Conservation (phyloP, 441 rosid genomes). For the Gossypium laxum region DNA sequence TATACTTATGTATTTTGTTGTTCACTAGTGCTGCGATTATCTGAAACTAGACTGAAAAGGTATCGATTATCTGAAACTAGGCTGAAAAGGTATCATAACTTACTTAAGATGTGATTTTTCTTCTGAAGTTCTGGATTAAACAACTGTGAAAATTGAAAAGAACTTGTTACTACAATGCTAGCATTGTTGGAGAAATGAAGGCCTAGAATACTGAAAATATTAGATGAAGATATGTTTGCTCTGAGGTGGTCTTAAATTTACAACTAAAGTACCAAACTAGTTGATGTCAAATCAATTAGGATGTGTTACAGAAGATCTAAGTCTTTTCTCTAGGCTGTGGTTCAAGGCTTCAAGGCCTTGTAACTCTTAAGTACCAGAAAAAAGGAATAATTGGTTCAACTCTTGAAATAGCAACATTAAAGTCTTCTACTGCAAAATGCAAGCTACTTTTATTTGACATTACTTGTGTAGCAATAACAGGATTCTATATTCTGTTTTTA, state of each 20-base stretch:
- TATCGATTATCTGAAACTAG: neutral
- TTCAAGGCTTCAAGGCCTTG: neutral
- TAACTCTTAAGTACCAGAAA: neutral
- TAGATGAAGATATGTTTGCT: neutral
- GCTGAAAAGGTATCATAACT: neutral
- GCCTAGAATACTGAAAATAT: neutral
- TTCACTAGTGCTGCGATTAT: neutral
- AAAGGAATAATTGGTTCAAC: neutral
- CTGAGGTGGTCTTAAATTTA: neutral
- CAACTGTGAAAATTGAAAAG: neutral
- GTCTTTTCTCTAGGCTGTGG: neutral
- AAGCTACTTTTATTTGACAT: neutral
- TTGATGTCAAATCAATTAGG: neutral
- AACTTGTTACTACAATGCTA: neutral
- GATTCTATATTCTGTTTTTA: slow-evolving; percentile 7
- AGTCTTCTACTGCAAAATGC: neutral
- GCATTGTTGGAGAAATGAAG: neutral
- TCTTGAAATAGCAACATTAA: neutral
- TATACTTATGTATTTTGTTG: neutral
- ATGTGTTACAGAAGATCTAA: neutral
- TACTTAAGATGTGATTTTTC: neutral
- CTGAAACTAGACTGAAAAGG: neutral
- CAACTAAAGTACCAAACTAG: neutral
- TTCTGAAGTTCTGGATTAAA: slow-evolving; percentile 3
- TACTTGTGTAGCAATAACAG: neutral